These are phyloP conservation scores for Blastobotrys raffinosifermentans DNA, from an alignment of 1,139 yeast species.

Conservation along the genomic window DNA sequence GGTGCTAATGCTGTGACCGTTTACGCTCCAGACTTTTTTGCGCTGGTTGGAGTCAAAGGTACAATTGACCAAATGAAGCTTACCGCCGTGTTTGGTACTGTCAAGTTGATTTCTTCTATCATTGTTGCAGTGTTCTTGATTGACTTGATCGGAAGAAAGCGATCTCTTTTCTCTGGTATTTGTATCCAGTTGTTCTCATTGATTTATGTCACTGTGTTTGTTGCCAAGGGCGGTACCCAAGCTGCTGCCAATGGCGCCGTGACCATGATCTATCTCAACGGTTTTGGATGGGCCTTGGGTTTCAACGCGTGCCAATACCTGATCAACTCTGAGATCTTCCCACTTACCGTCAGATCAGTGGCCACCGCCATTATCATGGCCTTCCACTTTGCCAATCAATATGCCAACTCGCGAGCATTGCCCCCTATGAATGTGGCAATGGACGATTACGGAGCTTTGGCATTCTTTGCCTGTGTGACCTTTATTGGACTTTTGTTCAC, in stretches of 20 bases:
- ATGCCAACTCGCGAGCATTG: constrained; percentile 53
- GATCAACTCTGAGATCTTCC: constrained; percentile 54
- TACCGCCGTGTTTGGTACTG: constrained; percentile 48
- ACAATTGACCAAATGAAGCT: constrained; percentile 35
- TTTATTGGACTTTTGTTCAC: constrained; percentile 42
- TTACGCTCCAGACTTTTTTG: constrained; percentile 51
- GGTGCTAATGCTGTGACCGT: constrained; percentile 59
- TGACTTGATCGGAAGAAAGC: constrained; percentile 44
- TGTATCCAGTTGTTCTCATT: constrained; percentile 33
- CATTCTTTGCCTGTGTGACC: constrained; percentile 46
- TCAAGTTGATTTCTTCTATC: constrained; percentile 42
- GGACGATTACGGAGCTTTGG: constrained; percentile 49
- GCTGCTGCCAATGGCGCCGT: constrained; percentile 39
- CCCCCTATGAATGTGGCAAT: constrained; percentile 47
- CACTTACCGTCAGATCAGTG: constrained; percentile 47
- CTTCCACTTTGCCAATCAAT: constrained; percentile 55
- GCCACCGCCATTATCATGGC: constrained; percentile 54
- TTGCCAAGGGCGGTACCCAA: constrained; percentile 25
- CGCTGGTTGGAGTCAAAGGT: constrained; percentile 41
- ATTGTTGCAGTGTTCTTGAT: constrained; percentile 43
- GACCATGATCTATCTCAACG: constrained; percentile 48
- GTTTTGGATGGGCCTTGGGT: constrained; percentile 60
- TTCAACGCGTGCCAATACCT: constrained; percentile 56
- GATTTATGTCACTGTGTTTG: constrained; percentile 41
- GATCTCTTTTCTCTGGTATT: constrained; percentile 40